Conservation (phyloP, 2,329 filamentous ascomycete genomes). For the Purpureocillium takamizusanense region DNA sequence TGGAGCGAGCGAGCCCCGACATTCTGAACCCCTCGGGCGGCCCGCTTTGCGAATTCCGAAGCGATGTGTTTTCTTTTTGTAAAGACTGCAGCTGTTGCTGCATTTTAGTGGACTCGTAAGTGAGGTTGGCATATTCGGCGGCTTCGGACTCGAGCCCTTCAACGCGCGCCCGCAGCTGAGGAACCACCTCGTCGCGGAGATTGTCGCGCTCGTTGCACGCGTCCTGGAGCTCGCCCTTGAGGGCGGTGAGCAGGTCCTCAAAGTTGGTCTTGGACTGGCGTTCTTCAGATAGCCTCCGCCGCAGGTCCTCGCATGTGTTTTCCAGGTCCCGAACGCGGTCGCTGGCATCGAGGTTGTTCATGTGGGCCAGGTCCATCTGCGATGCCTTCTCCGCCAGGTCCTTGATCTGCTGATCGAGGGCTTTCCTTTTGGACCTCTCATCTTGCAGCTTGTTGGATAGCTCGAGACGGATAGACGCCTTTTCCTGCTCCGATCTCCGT, state of each 20-base stretch:
- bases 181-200: slow-evolving; percentile 78
- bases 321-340: slow-evolving; percentile 71
- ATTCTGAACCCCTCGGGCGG: slow-evolving; percentile 22
- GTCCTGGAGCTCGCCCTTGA: slow-evolving; percentile 73
- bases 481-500: slow-evolving; percentile 81
- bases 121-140: slow-evolving; percentile 60
- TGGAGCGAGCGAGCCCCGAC: slow-evolving; percentile 41
- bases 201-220: slow-evolving; percentile 86
- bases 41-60: slow-evolving; percentile 30
- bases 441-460: slow-evolving; percentile 81
- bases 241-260: slow-evolving; percentile 78
- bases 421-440: slow-evolving; percentile 66
- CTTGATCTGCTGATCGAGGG: slow-evolving; percentile 76
- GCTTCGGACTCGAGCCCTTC: slow-evolving; percentile 72
- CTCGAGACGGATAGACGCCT: slow-evolving; percentile 76
- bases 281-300: slow-evolving; percentile 76
- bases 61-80: slow-evolving; percentile 54
- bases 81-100: slow-evolving; percentile 75
- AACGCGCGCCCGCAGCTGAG: slow-evolving; percentile 65
- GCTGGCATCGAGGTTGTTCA: slow-evolving; percentile 46
- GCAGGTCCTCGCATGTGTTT: slow-evolving; percentile 68
- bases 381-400: slow-evolving; percentile 72
- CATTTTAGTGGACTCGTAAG: slow-evolving; percentile 75
- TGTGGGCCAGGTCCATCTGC: slow-evolving; percentile 44
- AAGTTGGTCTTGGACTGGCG: slow-evolving; percentile 84